Evolutionary conservation across 257 asterid species (phyloP), one percentile per base, ranked within the genome.

Genomic region (Dorcoceras hygrometricum): DNA sequence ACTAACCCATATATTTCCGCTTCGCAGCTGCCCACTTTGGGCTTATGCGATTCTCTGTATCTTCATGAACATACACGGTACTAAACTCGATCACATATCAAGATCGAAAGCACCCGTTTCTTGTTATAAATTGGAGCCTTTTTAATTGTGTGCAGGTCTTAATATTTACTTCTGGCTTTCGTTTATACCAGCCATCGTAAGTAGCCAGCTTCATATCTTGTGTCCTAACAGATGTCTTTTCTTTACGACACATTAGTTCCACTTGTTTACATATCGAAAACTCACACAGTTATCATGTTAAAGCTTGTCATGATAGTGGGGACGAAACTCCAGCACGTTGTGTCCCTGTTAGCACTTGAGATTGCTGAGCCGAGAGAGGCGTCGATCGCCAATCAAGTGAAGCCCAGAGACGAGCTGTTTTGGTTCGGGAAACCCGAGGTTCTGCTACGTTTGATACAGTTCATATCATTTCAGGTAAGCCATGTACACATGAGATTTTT

Each of bases 401-500:
- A 89, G 83, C 98, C 98, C 20, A 85, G 92, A 0, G 96, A 91
- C 43, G 96, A 73, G 6, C 77, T 87, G 67, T 91, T 91, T 76
- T 91, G 98, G 98, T 89, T 91, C 56, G 91, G 98, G 6, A 89
- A 87, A 68, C 98, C 98, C 4, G 95, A 78, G 48, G 84, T 91
- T 69, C 74, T 89, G 61, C 46, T 87, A 53, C 94, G 92, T 10
- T 72, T 89, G 68, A 87, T 91, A 57, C 98, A 87, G 78, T 91
- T 91, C 59, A 87, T 91, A 68, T 91, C 96, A 12, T 91, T 91
- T 73, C 98, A 91, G 96, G 96, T 90, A 50, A 76, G 53, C n/a
- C 46, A 24, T 23, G 23, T 23, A 46, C 20, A 46, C 53, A 46
- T 14, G 53, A 16, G 16, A 46, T 14, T 3, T 46, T 16, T n/a